Conservation (phyloP, 805 yeast species). For the Candida xyloterini region DNA sequence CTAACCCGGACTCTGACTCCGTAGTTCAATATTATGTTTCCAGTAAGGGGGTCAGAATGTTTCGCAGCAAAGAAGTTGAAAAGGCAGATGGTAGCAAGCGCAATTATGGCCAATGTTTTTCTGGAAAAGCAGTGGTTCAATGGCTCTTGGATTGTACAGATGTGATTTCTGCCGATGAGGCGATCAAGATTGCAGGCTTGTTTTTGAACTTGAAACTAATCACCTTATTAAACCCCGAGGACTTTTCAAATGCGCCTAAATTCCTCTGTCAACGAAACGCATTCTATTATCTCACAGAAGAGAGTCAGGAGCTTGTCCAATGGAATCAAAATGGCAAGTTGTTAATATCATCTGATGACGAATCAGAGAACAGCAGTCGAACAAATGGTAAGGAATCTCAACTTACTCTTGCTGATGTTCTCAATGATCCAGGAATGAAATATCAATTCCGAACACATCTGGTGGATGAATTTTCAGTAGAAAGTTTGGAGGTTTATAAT, state of each 20-base stretch:
- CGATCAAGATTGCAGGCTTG: slow-evolving; percentile 48
- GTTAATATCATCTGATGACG: slow-evolving; percentile 4
- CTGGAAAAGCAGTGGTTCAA: slow-evolving; percentile 77
- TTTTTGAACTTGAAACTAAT: slow-evolving; percentile 48
- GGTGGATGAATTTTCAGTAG: slow-evolving; percentile 62
- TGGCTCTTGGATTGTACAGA: slow-evolving; percentile 93
- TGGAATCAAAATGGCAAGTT: slow-evolving; percentile 18
- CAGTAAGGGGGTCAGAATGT: slow-evolving; percentile 59
- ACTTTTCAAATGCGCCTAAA: slow-evolving; percentile 1
- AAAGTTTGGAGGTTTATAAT: slow-evolving; percentile 69
- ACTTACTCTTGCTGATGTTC: slow-evolving; percentile 38
- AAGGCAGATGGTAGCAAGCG: slow-evolving; percentile 25
- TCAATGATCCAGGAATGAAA: slow-evolving; percentile 74
- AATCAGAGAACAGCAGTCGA: background rate
- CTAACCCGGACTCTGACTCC: slow-evolving; percentile 86
- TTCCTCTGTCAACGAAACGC: slow-evolving; percentile 20
- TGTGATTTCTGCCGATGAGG: slow-evolving; percentile 49
- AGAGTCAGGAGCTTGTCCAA: slow-evolving; percentile 21
- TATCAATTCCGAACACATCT: slow-evolving; percentile 66
- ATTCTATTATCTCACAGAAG: slow-evolving; percentile 22
- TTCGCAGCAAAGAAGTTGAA: slow-evolving; percentile 34
- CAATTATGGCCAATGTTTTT: slow-evolving; percentile 46
- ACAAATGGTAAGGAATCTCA: slow-evolving; percentile 3
- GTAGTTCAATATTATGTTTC: slow-evolving; percentile 77
- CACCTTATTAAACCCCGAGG: slow-evolving; percentile 34